A percentile compares a stretch with the other conserved stretches of the same genome.
These are phyloP conservation scores for Chaetoceros tenuissimus DNA, from an alignment of 108 stramenopile genomes.

Conservation along the genomic window DNA sequence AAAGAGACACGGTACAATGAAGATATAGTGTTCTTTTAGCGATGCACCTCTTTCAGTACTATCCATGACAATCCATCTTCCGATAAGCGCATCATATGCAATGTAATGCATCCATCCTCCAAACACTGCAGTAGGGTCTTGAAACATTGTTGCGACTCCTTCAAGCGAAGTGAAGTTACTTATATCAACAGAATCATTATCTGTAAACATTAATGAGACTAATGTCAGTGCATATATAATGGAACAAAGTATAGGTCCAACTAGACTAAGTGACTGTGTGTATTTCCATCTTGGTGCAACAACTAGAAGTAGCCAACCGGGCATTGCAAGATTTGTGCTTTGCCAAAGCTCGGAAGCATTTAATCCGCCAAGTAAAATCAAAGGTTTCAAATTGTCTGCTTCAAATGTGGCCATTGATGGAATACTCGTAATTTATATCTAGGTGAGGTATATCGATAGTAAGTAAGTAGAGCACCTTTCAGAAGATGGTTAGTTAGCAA, in stretches of 20 bases:
- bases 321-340: conserved; percentile 10
- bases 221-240: conserved; percentile 5
- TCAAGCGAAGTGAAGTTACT: conserved; percentile 6
- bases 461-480: no score
- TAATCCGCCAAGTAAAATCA: conserved; percentile 16
- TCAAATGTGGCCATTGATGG: no score
- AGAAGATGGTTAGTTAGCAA: no score
- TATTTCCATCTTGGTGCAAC: conserved; percentile 19
- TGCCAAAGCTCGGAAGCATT: conserved; percentile 21
- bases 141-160: conserved; percentile 16
- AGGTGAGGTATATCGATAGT: no score
- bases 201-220: no score
- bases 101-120: conserved; percentile 24
- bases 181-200: background rate
- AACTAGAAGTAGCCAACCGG: conserved; percentile 10
- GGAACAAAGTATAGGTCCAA: conserved; percentile 10
- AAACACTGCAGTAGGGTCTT: conserved; percentile 16
- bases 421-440: no score
- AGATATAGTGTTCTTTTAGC: background rate
- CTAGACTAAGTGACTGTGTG: conserved; percentile 8
- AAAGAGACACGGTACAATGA: conserved; percentile 16
- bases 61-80: conserved; percentile 22
- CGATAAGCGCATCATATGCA: conserved; percentile 18
- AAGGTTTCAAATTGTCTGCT: no score
- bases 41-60: conserved; percentile 9